A percentile compares a stretch with the other conserved stretches of the same genome.
Evolutionary conservation across 2,329 filamentous ascomycete species (phyloP).

Genomic region (Venturia asperata): DNA sequence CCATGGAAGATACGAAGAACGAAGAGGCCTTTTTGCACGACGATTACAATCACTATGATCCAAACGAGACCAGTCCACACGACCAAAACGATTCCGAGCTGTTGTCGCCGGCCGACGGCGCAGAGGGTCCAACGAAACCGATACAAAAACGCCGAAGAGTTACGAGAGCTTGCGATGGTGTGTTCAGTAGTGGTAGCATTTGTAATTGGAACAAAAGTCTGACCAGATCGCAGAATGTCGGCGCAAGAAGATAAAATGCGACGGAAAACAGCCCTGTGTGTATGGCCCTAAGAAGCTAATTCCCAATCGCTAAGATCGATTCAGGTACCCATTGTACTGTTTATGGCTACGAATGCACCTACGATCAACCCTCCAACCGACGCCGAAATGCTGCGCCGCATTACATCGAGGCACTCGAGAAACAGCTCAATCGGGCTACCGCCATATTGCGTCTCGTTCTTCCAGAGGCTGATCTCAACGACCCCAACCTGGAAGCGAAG

Average conservation of each 20-base stretch:
- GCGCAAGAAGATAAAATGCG: slow-evolving; percentile 49
- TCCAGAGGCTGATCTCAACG: slow-evolving; percentile 76
- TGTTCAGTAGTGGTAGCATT: background rate
- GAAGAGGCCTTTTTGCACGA: background rate
- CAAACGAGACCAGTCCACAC: slow-evolving; percentile 7
- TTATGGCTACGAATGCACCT: slow-evolving; percentile 96
- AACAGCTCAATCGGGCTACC: slow-evolving; percentile 74
- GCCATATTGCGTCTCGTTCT: slow-evolving; percentile 69
- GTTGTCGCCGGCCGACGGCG: slow-evolving; percentile 16
- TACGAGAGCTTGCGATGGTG: slow-evolving; percentile 37
- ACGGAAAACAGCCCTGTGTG: slow-evolving; percentile 47
- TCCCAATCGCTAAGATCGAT: background rate
- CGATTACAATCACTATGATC: slow-evolving; percentile 1
- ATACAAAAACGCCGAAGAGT: slow-evolving; percentile 38
- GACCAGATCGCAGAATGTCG: slow-evolving; percentile 28
- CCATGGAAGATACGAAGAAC: background rate
- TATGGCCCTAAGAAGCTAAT: background rate
- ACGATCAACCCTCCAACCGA: slow-evolving; percentile 89
- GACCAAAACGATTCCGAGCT: slow-evolving; percentile 12
- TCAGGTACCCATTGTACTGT: slow-evolving; percentile 78
- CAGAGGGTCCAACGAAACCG: slow-evolving; percentile 25
- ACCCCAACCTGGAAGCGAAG: slow-evolving; percentile 71
- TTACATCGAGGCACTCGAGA: slow-evolving; percentile 85
- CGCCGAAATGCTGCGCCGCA: slow-evolving; percentile 85
- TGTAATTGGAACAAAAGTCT: slow-evolving; percentile 13